These are phyloP conservation scores for Blastobotrys terrestris DNA, from an alignment of 805 yeast genomes.

Conservation along the genomic window DNA sequence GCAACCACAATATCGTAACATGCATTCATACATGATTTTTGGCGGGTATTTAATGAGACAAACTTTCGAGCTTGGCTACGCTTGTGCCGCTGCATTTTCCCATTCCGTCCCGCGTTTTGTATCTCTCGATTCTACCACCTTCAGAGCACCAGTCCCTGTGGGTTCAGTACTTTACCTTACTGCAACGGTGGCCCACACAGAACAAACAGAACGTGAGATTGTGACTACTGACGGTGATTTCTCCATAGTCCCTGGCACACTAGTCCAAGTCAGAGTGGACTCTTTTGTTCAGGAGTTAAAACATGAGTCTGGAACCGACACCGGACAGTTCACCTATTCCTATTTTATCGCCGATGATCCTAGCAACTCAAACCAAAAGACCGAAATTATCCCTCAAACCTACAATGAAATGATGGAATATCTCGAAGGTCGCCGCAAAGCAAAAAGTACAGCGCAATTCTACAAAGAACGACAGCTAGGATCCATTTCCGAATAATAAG, in stretches of 20 bases:
- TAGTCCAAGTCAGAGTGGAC: slow-evolving; percentile 85
- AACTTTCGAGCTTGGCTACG: slow-evolving; percentile 88
- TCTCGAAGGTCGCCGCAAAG: slow-evolving; percentile 86
- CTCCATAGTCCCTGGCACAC: slow-evolving; percentile 47
- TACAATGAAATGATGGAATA: slow-evolving; percentile 91
- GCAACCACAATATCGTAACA: slow-evolving; percentile 95
- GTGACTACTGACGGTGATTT: slow-evolving; percentile 7
- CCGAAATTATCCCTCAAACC: slow-evolving; percentile 77
- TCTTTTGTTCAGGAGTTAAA: slow-evolving; percentile 68
- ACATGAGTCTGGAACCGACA: slow-evolving; percentile 53
- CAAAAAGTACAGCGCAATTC: slow-evolving; percentile 70
- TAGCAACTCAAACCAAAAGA: slow-evolving; percentile 42
- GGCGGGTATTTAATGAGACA: slow-evolving; percentile 93
- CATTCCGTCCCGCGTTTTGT: slow-evolving; percentile 83
- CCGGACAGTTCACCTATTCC: slow-evolving; percentile 85
- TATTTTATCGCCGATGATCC: slow-evolving; percentile 51
- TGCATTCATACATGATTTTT: slow-evolving; percentile 90
- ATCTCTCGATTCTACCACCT: slow-evolving; percentile 84
- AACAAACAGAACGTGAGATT: slow-evolving; percentile 48
- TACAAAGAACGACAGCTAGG: slow-evolving; percentile 40
- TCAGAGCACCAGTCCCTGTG: slow-evolving; percentile 92
- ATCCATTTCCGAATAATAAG: background rate
- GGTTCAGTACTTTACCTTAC: slow-evolving; percentile 82
- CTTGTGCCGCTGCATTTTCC: slow-evolving; percentile 85
- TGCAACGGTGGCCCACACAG: slow-evolving; percentile 82